Evolutionary conservation across 371 early-diverging fungal genomes (phyloP), one percentile per base, ranked within the genome.

Genomic region (Rhizopus sp.): DNA sequence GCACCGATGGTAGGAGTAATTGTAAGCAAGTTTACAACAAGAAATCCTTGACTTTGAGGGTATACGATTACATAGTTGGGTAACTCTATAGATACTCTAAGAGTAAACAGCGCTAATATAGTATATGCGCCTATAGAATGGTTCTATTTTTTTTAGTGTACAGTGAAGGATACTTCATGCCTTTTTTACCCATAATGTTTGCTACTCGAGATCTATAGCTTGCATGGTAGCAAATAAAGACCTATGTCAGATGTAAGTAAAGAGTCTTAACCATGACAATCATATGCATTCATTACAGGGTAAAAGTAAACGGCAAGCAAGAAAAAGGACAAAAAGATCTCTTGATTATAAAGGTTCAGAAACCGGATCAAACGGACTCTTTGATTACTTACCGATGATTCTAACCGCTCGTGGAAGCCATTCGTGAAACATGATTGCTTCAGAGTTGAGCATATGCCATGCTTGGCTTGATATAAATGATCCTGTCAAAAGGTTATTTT

Each of bases 221-320:
- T 15, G 75, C 75, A 49, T 77, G 65, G 32, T 67, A 80, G 10
- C 75, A 80, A 8, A 77, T 52, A 41, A 80, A 77, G 1, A 72
- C 48, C 74, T 73, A 40, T 3, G 6, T 15, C 17, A 15, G 8
- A 31, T 9, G 7, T 4, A 44, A 42, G 46, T 33, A 37, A 47
- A 37, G 23, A 12, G 5, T 3, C 3, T 16, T 29, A 7, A 3
- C n/a, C 16, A 34, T 17, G 5, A 0, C 23, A 38, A 33, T 13
- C 30, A 40, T 57, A n/a, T 37, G 48, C 34, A 23, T 23, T 13
- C 47, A 54, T 42, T 67, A 74, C 75, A 2, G 80, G 80, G 48
- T 80, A 80, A 50, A 80, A 77, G 40, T 74, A 73, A 0, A 74
- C 75, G n/a, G 77, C 80, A 50, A 77, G 75, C 5, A 80, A 35